Evolutionary conservation across 75 land plant genomes (phyloP).

Genomic region (Pseudotsuga menziesii): DNA sequence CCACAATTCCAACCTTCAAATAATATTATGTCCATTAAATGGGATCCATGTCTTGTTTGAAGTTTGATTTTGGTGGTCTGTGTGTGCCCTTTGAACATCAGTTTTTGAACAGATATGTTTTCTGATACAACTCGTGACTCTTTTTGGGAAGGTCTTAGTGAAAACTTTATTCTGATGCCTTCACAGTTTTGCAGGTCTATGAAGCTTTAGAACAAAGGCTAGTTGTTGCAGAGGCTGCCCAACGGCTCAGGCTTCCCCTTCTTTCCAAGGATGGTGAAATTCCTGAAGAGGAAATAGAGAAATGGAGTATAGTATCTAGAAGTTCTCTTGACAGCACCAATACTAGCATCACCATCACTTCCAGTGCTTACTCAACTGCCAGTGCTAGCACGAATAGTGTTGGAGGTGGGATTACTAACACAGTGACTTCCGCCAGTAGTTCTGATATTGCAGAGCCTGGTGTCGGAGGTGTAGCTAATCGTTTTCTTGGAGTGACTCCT

Average conservation of each 20-base stretch:
- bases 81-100: not conserved
- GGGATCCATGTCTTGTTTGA: not conserved
- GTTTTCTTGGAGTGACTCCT: slow-evolving; percentile 88
- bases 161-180: slow-evolving; percentile 1
- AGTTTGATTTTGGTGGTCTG: not conserved
- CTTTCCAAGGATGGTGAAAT: slow-evolving; percentile 94
- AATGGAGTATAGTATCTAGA: slow-evolving; percentile 57
- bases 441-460: slow-evolving; percentile 58
- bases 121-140: not conserved
- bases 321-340: slow-evolving; percentile 87
- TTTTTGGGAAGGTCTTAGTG: too few relatives aligned
- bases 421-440: slow-evolving; percentile 10
- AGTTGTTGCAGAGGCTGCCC: slow-evolving; percentile 88
- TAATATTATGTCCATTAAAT: not conserved
- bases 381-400: slow-evolving; percentile 29
- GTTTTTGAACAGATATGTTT: not conserved
- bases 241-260: slow-evolving; percentile 84
- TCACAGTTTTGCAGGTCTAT: slow-evolving; percentile 59
- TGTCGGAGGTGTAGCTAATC: slow-evolving; percentile 87
- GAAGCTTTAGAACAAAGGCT: slow-evolving; percentile 86
- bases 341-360: slow-evolving; percentile 58
- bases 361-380: slow-evolving; percentile 57
- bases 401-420: slow-evolving; percentile 12
- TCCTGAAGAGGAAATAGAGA: slow-evolving; percentile 86
- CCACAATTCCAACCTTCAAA: not conserved